phyloP scores from a whole-genome alignment of 345 rosid genomes.

The Corymbia maculata region DNA sequence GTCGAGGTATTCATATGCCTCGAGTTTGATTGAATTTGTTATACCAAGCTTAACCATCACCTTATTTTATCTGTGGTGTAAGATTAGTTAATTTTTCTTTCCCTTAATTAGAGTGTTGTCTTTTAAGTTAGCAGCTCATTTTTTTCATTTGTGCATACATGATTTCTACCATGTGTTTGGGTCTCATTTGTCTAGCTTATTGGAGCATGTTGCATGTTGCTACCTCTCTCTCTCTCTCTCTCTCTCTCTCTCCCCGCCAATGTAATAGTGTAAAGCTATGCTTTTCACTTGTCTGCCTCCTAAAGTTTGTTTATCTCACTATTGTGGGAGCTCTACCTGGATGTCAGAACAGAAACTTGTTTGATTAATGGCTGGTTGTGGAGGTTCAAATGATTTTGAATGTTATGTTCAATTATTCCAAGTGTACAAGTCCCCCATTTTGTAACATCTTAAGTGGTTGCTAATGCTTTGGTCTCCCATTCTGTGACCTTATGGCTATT shows the following conservation, averaged over 20 bases:
- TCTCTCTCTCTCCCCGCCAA: neutral
- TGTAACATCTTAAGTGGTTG: neutral
- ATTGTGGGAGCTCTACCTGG: neutral
- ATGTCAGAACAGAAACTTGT: neutral
- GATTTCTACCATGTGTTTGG: neutral
- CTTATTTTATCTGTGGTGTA: neutral
- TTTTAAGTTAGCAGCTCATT: neutral
- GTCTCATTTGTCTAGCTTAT: too few species aligned
- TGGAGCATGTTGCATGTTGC: neutral
- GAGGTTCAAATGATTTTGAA: neutral
- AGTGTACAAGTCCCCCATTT: neutral
- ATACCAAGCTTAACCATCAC: neutral
- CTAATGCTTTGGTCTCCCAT: neutral
- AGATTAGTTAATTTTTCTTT: neutral
- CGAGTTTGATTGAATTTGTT: neutral
- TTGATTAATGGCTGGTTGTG: neutral
- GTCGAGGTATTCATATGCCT: slow-evolving; percentile 22
- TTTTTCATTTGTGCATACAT: neutral
- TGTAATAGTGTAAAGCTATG: neutral
- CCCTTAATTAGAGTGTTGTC: neutral
- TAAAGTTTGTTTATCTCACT: neutral
- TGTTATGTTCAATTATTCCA: neutral
- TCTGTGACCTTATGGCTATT: neutral
- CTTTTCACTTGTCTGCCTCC: neutral
- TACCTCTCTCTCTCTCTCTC: neutral